Evolutionary conservation across 495 filamentous ascomycete genomes (phyloP).

Genomic region (Podospora pseudopauciseta): DNA sequence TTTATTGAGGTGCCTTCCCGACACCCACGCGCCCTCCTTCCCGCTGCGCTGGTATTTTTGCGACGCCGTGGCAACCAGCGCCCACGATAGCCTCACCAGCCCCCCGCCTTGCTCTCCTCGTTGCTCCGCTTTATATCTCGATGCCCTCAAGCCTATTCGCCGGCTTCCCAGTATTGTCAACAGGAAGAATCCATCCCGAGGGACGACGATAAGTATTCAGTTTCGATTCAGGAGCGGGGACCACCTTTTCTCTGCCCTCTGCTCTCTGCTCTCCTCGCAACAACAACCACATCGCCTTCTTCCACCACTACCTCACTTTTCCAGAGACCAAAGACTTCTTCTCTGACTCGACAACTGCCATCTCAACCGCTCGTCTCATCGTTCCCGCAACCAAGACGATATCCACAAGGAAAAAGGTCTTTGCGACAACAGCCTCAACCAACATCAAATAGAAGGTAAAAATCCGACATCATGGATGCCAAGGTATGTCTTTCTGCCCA

Average conservation of each 20-base stretch:
- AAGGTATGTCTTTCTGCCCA: conserved; percentile 32
- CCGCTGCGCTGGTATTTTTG: background rate
- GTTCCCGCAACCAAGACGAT: background rate
- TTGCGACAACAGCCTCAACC: conserved; percentile 20
- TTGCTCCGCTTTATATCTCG: background rate
- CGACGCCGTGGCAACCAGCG: background rate
- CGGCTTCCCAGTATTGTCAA: background rate
- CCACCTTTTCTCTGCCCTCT: background rate
- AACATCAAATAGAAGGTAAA: conserved; percentile 13
- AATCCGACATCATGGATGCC: conserved; percentile 33
- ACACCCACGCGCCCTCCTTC: background rate
- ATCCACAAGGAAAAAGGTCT: conserved; percentile 1
- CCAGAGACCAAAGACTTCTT: background rate
- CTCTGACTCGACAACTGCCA: background rate
- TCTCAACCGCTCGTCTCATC: background rate
- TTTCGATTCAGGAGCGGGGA: background rate
- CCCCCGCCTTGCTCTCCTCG: background rate
- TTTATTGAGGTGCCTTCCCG: background rate
- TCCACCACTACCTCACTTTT: background rate
- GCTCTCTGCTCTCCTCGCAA: background rate
- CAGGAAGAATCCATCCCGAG: background rate
- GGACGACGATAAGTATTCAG: background rate
- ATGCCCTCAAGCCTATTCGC: background rate
- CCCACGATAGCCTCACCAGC: background rate
- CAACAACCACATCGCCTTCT: background rate